These are phyloP conservation scores for Pseudogymnoascus sp. DNA, from an alignment of 2,329 filamentous ascomycete genomes.

Conservation along the genomic window DNA sequence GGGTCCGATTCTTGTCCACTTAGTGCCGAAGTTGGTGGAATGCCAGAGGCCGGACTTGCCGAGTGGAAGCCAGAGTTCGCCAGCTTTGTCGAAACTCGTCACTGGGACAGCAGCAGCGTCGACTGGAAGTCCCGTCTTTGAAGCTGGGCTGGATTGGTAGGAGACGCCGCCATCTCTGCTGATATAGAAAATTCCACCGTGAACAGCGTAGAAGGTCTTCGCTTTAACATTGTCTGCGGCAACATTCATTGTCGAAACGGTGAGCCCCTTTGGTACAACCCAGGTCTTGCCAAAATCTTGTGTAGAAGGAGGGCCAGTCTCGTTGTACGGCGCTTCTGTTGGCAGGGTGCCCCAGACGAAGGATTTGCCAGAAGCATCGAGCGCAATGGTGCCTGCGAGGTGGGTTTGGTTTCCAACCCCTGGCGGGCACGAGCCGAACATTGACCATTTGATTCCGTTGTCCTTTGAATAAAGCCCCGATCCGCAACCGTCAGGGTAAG, in stretches of 20 bases:
- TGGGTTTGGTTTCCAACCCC: conserved; percentile 11
- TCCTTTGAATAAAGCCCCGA: conserved; percentile 14
- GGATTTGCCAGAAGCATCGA: conserved; percentile 14
- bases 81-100: conserved; percentile 12
- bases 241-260: conserved; percentile 11
- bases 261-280: conserved; percentile 11
- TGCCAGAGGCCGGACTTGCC: conserved; percentile 12
- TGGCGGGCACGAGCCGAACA: conserved; percentile 10
- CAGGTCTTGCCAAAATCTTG: conserved; percentile 13
- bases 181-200: conserved; percentile 13
- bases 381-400: conserved; percentile 11
- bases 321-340: conserved; percentile 6
- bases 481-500: conserved; percentile 12
- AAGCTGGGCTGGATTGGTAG: conserved; percentile 11
- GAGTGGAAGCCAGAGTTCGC: conserved; percentile 15
- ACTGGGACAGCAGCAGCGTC: conserved; percentile 12
- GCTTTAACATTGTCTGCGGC: conserved; percentile 14
- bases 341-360: conserved; percentile 12
- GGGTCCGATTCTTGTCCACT: conserved; percentile 11
- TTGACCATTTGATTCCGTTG: conserved; percentile 12
- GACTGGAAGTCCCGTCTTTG: conserved; percentile 12
- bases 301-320: conserved; percentile 12
- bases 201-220: conserved; percentile 14
- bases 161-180: conserved; percentile 13
- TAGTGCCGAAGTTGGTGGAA: conserved; percentile 11